Base-by-base conservation (phyloP, 2,329 filamentous ascomycete species). In the Aspergillus tubingensis region DNA sequence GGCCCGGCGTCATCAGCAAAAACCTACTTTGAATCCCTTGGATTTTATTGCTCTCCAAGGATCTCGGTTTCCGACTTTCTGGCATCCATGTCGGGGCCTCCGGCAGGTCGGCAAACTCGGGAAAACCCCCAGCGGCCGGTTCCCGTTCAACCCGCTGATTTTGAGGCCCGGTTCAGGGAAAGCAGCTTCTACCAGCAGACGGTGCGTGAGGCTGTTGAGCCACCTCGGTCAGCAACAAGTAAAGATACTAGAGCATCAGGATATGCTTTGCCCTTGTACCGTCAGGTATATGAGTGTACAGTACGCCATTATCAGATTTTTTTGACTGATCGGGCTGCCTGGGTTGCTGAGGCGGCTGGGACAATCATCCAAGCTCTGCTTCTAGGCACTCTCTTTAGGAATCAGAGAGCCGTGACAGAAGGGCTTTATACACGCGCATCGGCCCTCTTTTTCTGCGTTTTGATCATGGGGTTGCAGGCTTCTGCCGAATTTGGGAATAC, bases 31-130 rank as follows among this genome's bases (percentile, higher is more conserved):
- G 51, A 50, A 15, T n/a, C 17, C 1, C 82, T 93, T 1, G 90
- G 90, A 0, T 93, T 91, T 70, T 79, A 86, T 2, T 84, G 88
- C 4, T 88, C 88, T 39, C 88, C 89, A 0, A 82, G 89, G 56
- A 89, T 92, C 72, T 92, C 90, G 0, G 90, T 87, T 0, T 88
- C 90, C 0, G 90, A 93, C 70, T 93, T 91, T 67, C 80, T 93
- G 10, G 92, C 89, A 0, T 89, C 88, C 43, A 63, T 66, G 62
- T 63, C 62, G 1, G 64, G 47, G 10, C 30, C 23, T 15, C 58
- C 48, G 3, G 38, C 36, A 13, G 54, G n/a, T 11, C 54, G 58
- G 5, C 43, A 17, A 3, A 5, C 19, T 1, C 41, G 25, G 6
- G 13, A 43, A 7, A 17, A 19, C 2, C 27, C 5, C n/a, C 15